These are phyloP conservation scores for Coemansia reversa DNA, from an alignment of 192 early-diverging fungal genomes.

Conservation along the genomic window DNA sequence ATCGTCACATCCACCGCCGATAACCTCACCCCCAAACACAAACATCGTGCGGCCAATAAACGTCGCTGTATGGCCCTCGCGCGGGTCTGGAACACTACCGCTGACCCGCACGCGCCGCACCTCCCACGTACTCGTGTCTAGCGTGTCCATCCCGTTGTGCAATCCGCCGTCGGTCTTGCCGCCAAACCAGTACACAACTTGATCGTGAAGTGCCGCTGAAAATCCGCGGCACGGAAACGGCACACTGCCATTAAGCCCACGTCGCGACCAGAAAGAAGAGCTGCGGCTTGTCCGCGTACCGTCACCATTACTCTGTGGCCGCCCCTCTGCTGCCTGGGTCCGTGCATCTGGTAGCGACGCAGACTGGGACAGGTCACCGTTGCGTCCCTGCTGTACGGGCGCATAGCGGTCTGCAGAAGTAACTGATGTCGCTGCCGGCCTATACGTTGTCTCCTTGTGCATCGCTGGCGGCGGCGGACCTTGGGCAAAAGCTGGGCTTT, in stretches of 20 bases:
- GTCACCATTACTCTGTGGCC: slow-evolving; percentile 5
- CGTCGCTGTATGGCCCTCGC: slow-evolving; percentile 50
- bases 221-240: slow-evolving; percentile 55
- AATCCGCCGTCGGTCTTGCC: slow-evolving; percentile 44
- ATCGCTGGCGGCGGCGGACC: not conserved
- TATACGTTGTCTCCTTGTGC: not conserved
- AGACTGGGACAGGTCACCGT: slow-evolving; percentile 12
- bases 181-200: slow-evolving; percentile 48
- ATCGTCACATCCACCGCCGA: slow-evolving; percentile 40
- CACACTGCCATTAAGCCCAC: slow-evolving; percentile 21
- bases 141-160: slow-evolving; percentile 41
- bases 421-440: slow-evolving; percentile 1
- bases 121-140: slow-evolving; percentile 44
- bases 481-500: slow-evolving; percentile 14
- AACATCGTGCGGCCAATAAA: slow-evolving; percentile 58
- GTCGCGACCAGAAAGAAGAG: slow-evolving; percentile 47
- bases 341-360: slow-evolving; percentile 34
- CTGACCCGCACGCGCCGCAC: slow-evolving; percentile 26
- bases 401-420: slow-evolving; percentile 14
- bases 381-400: slow-evolving; percentile 11
- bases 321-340: slow-evolving; percentile 2
- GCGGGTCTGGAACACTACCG: slow-evolving; percentile 41
- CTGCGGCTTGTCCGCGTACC: slow-evolving; percentile 1
- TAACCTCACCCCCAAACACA: slow-evolving; percentile 56
- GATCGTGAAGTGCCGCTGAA: slow-evolving; percentile 43